These are phyloP conservation scores for Neocucurbitaria cava DNA, from an alignment of 2,329 filamentous ascomycete species.

Conservation along the genomic window DNA sequence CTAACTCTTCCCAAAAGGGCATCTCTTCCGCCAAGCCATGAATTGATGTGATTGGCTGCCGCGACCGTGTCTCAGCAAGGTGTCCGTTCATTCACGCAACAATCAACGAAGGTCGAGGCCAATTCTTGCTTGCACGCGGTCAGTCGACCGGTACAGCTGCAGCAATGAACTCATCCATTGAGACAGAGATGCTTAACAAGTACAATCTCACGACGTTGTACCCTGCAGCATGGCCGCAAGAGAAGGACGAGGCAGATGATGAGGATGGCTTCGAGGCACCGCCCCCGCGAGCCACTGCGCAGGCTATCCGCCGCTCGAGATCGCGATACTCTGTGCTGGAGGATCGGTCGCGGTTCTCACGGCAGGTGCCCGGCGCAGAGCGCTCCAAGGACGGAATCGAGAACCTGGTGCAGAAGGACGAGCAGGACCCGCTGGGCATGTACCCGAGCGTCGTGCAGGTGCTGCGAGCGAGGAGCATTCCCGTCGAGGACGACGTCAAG, in stretches of 20 bases:
- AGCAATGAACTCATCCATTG: conserved; percentile 49
- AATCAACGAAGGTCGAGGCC: conserved; percentile 3
- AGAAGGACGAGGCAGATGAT: conserved; percentile 74
- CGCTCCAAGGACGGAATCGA: conserved; percentile 72
- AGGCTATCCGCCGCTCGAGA: conserved; percentile 63
- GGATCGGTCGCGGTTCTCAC: conserved; percentile 72
- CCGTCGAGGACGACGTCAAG: conserved; percentile 82
- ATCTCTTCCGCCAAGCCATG: neutral
- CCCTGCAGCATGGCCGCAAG: conserved; percentile 84
- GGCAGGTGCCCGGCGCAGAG: conserved; percentile 73
- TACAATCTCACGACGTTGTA: conserved; percentile 83
- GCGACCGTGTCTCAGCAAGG: conserved; percentile 25
- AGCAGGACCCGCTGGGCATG: conserved; percentile 88
- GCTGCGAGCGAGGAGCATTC: conserved; percentile 76
- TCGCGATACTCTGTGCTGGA: conserved; percentile 88
- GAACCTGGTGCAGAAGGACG: conserved; percentile 86
- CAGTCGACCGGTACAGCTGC: conserved; percentile 9
- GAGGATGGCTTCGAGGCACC: conserved; percentile 59
- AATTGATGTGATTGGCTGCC: conserved; percentile 30
- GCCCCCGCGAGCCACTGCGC: conserved; percentile 26
- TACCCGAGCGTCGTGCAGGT: conserved; percentile 85
- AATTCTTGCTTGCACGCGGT: conserved; percentile 1
- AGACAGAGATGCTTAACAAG: conserved; percentile 82
- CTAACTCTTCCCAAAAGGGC: conserved; percentile 9
- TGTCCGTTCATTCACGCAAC: conserved; percentile 18